Conservation (phyloP, 1,139 yeast genomes). For the Yamadazyma oceani region DNA sequence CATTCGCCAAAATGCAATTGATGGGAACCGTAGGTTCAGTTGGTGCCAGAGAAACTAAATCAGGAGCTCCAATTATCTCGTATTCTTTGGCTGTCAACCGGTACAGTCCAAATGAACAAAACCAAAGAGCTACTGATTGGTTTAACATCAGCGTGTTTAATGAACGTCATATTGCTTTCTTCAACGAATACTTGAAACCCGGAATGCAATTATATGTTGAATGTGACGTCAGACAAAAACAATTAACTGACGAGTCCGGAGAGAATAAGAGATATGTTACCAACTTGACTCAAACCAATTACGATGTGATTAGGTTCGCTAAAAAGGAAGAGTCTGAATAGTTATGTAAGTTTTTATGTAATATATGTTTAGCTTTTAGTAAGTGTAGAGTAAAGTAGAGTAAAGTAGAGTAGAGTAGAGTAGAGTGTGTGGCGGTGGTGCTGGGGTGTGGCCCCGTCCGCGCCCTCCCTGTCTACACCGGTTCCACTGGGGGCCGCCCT, state of each 20-base stretch:
- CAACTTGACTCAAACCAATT: conserved; percentile 36
- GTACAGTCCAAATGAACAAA: conserved; percentile 32
- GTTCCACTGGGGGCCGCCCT: no score
- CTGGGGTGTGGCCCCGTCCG: no score
- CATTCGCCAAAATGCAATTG: conserved; percentile 45
- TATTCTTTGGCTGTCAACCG: conserved; percentile 48
- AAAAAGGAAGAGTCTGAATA: conserved; percentile 23
- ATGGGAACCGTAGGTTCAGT: conserved; percentile 45
- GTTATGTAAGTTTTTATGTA: background rate
- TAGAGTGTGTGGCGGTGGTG: no score
- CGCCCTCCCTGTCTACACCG: no score
- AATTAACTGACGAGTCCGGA: conserved; percentile 34
- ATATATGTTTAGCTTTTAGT: background rate
- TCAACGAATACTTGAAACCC: conserved; percentile 40
- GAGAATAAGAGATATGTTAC: conserved; percentile 33
- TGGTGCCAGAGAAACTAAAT: conserved; percentile 37
- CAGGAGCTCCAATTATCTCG: conserved; percentile 38
- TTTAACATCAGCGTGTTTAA: conserved; percentile 43
- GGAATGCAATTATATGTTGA: conserved; percentile 46
- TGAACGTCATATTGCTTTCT: conserved; percentile 37
- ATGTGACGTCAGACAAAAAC: conserved; percentile 39
- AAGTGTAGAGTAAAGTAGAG: no score
- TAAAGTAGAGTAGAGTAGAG: no score
- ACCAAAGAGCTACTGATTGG: conserved; percentile 40
- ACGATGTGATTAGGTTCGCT: conserved; percentile 42